A percentile compares a stretch with the other conserved stretches of the same genome.
phyloP scores from a whole-genome alignment of 345 rosid genomes.

The Erucastrum elatum region DNA sequence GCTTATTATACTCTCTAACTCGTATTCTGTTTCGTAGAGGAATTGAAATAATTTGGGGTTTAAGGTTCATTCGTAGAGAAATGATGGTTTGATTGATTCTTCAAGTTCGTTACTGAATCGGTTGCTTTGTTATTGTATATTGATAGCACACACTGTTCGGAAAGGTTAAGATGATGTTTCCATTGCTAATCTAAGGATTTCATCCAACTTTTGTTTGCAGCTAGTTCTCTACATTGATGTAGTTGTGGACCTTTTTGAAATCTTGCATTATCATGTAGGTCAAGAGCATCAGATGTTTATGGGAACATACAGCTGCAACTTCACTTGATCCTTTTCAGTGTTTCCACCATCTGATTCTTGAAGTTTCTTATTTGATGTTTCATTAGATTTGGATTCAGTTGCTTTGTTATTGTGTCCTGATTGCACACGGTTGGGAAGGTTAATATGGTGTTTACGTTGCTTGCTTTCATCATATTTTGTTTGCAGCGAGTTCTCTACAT shows the following conservation, averaged over 20 bases:
- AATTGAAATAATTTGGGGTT: background rate
- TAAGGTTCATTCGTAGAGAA: no score
- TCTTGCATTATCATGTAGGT: background rate
- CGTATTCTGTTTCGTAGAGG: background rate
- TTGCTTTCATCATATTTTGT: slow-evolving; percentile 26
- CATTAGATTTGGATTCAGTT: background rate
- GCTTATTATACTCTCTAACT: background rate
- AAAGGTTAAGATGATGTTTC: no score
- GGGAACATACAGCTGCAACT: background rate
- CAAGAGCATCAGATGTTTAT: background rate
- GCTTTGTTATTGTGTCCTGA: background rate
- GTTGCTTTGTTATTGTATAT: no score
- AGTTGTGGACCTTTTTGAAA: no score
- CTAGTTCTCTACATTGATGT: no score
- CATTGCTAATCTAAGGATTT: no score
- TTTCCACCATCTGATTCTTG: slow-evolving; percentile 9
- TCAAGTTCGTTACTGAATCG: no score
- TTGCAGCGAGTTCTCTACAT: slow-evolving; percentile 85
- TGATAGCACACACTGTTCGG: no score
- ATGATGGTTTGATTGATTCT: no score
- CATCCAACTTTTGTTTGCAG: no score
- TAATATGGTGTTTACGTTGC: slow-evolving; percentile 4
- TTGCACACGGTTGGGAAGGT: background rate
- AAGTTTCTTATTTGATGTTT: slow-evolving; percentile 6
- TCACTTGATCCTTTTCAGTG: background rate